Evolutionary conservation across 352 stramenopile genomes (phyloP).

Genomic region (Phytophthora parvispora): DNA sequence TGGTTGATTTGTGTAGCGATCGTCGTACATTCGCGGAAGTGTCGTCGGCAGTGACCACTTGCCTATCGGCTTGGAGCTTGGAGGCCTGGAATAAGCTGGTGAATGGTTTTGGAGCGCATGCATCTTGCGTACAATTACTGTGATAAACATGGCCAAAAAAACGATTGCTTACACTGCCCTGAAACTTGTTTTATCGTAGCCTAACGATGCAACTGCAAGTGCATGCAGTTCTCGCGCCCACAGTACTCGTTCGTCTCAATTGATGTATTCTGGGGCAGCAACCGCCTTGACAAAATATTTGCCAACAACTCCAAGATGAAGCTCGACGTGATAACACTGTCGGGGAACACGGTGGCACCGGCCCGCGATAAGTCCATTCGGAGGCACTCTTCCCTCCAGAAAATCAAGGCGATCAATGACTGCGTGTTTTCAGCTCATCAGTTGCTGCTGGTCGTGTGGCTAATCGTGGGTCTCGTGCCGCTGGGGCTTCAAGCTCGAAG

Average conservation of each 20-base stretch:
- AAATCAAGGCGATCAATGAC: neutral
- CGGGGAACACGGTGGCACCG: neutral
- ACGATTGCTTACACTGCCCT: no score
- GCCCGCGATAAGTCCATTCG: neutral
- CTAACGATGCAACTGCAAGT: no score
- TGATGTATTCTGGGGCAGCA: no score
- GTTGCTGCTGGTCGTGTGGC: constrained; percentile 9
- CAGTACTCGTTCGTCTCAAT: no score
- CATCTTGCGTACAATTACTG: neutral
- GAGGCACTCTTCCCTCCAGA: neutral
- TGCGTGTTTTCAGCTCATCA: neutral
- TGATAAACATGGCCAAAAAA: neutral
- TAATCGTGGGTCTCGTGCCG: constrained; percentile 1
- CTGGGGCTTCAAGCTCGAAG: constrained; percentile 15
- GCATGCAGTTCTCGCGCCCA: no score
- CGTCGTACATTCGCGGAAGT: constrained; percentile 68
- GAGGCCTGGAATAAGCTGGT: constrained; percentile 13
- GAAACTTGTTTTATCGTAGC: no score
- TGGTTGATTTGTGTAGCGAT: constrained; percentile 33
- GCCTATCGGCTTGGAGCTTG: constrained; percentile 76
- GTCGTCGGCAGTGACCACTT: constrained; percentile 86
- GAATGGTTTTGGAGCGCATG: neutral
- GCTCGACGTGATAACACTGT: neutral
- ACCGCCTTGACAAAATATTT: no score
- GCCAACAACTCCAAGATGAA: no score